Conservation (phyloP, 805 yeast species). For the Wickerhamiella sergipiensis region DNA sequence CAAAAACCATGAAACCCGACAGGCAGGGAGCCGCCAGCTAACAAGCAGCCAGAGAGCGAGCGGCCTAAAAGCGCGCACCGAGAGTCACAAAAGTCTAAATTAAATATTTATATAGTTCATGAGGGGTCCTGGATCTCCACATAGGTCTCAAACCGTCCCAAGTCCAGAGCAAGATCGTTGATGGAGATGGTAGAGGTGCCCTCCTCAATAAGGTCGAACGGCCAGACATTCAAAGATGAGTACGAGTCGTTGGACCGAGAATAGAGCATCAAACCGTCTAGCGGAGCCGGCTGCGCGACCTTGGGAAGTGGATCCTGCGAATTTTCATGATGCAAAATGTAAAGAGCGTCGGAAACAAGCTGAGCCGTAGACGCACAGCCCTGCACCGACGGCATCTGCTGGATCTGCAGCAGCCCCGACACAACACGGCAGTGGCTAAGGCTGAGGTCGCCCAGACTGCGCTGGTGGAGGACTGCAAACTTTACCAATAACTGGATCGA, state of each 20-base stretch:
- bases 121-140: slow-evolving; percentile 21
- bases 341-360: slow-evolving; percentile 11
- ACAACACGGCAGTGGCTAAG: neutral
- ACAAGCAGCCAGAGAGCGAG: no score
- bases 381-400: neutral
- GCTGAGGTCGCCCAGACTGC: neutral
- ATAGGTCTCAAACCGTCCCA: slow-evolving; percentile 41
- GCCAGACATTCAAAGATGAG: slow-evolving; percentile 29
- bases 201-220: slow-evolving; percentile 49
- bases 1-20: no score
- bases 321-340: slow-evolving; percentile 1
- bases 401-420: neutral
- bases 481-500: slow-evolving; percentile 14
- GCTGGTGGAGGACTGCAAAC: slow-evolving; percentile 16
- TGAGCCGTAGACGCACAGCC: slow-evolving; percentile 4
- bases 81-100: neutral
- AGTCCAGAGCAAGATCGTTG: slow-evolving; percentile 42
- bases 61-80: no score
- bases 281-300: neutral
- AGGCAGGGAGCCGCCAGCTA: no score
- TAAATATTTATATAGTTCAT: neutral
- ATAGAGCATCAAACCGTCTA: slow-evolving; percentile 14
- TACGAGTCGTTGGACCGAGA: slow-evolving; percentile 18
- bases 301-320: neutral
- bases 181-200: slow-evolving; percentile 33